Conservation (phyloP, 1,139 yeast species). For the Starmera stellimalicola region DNA sequence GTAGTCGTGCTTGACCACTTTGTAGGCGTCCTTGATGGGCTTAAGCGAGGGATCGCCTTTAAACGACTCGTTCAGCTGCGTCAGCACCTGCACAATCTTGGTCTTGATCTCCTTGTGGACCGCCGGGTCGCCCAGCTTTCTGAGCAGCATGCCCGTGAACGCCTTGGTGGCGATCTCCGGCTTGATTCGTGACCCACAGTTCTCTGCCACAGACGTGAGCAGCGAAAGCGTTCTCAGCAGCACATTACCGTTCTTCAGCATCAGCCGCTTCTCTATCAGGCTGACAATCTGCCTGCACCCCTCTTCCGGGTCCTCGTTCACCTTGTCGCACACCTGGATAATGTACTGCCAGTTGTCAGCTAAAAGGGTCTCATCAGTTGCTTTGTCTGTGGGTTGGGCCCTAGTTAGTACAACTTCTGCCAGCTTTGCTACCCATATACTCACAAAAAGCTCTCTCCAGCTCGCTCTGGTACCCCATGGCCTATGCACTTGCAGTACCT, state of each 20-base stretch:
- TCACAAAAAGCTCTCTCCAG: too few relatives aligned
- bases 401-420: too few relatives aligned
- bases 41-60: slow-evolving; percentile 64
- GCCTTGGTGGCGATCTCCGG: slow-evolving; percentile 68
- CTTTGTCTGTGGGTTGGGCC: slow-evolving; percentile 28
- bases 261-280: slow-evolving; percentile 40
- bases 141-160: slow-evolving; percentile 50
- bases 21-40: slow-evolving; percentile 57
- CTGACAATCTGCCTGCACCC: slow-evolving; percentile 24
- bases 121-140: slow-evolving; percentile 43
- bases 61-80: slow-evolving; percentile 50
- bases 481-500: too few relatives aligned
- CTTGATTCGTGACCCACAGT: slow-evolving; percentile 83
- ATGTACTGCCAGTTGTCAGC: slow-evolving; percentile 81
- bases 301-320: slow-evolving; percentile 63
- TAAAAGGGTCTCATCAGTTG: slow-evolving; percentile 80
- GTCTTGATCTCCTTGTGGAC: slow-evolving; percentile 64
- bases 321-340: slow-evolving; percentile 74
- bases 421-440: too few relatives aligned
- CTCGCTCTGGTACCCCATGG: too few relatives aligned
- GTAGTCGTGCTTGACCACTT: slow-evolving; percentile 31
- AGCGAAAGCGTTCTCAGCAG: slow-evolving; percentile 65
- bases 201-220: slow-evolving; percentile 74
- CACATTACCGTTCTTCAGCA: slow-evolving; percentile 65
- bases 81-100: slow-evolving; percentile 57